Evolutionary conservation across 345 rosid species (phyloP).

Genomic region (Hibiscus tridactylites): DNA sequence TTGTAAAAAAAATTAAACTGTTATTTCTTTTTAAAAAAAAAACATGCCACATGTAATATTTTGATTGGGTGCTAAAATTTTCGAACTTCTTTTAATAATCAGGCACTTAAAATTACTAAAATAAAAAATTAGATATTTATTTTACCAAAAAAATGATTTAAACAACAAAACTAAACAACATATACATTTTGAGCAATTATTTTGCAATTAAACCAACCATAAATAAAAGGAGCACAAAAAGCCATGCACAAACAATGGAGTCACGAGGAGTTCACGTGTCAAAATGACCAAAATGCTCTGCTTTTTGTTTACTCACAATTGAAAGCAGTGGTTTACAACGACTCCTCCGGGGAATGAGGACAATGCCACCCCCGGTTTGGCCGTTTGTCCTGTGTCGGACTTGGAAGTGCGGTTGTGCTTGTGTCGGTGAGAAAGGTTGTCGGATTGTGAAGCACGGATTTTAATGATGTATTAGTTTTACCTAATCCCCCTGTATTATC

Average conservation of each 20-base stretch:
- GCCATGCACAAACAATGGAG: background rate
- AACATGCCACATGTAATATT: too few species aligned
- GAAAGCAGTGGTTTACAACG: background rate
- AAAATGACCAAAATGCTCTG: background rate
- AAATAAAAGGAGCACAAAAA: background rate
- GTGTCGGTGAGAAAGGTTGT: slow-evolving; percentile 5
- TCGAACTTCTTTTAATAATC: too few species aligned
- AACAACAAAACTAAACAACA: accelerated
- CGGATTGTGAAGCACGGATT: background rate
- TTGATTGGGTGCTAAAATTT: too few species aligned
- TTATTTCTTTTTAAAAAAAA: too few species aligned
- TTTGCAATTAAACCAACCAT: too few species aligned
- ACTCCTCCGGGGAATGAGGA: background rate
- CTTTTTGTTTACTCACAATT: background rate
- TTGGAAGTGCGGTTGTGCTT: background rate
- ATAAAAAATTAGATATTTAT: too few species aligned
- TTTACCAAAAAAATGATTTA: too few species aligned
- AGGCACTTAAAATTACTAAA: too few species aligned
- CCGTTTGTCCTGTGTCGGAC: background rate
- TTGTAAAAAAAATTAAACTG: too few species aligned
- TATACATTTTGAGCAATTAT: too few species aligned
- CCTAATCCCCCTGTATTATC: background rate
- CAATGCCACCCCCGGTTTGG: background rate
- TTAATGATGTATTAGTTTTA: background rate
- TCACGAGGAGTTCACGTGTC: background rate